Evolutionary conservation across 495 filamentous ascomycete genomes (phyloP).

Genomic region (Penicillium coprophilum): DNA sequence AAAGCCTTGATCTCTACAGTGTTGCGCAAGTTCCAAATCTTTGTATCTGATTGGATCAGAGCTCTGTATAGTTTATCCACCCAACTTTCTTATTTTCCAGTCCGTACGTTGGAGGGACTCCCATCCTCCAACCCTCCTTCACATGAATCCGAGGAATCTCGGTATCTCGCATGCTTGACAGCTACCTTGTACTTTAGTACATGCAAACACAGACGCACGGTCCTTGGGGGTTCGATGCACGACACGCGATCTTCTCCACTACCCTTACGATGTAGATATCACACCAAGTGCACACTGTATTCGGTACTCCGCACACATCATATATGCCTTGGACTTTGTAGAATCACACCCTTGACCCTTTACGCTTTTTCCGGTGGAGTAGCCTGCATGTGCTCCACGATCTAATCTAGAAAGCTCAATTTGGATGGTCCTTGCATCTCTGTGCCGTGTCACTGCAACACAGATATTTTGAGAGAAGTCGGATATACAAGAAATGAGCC

Average conservation of each 20-base stretch:
- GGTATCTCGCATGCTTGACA: conserved; percentile 32
- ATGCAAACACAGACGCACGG: neutral
- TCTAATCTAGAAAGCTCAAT: conserved; percentile 14
- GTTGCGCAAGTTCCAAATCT: conserved; percentile 10
- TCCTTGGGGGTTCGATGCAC: neutral
- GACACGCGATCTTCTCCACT: neutral
- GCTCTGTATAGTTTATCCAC: conserved; percentile 1
- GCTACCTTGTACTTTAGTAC: conserved; percentile 12
- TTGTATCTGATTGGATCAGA: conserved; percentile 13
- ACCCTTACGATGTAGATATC: neutral
- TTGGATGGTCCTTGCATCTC: conserved; percentile 15
- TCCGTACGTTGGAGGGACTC: no score
- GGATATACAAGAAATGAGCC: conserved; percentile 14
- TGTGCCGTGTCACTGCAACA: no score
- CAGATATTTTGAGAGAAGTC: no score
- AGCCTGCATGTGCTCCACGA: conserved; percentile 30
- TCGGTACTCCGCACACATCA: no score
- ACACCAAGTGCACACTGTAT: neutral
- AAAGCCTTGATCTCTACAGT: conserved; percentile 19
- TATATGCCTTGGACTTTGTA: neutral
- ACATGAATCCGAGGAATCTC: conserved; percentile 26
- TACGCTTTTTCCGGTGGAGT: neutral
- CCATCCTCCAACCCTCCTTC: no score
- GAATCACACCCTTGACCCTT: no score
- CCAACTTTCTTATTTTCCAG: neutral